Evolutionary conservation across 352 stramenopile species (phyloP).

Genomic region (Sclerospora graminicola): DNA sequence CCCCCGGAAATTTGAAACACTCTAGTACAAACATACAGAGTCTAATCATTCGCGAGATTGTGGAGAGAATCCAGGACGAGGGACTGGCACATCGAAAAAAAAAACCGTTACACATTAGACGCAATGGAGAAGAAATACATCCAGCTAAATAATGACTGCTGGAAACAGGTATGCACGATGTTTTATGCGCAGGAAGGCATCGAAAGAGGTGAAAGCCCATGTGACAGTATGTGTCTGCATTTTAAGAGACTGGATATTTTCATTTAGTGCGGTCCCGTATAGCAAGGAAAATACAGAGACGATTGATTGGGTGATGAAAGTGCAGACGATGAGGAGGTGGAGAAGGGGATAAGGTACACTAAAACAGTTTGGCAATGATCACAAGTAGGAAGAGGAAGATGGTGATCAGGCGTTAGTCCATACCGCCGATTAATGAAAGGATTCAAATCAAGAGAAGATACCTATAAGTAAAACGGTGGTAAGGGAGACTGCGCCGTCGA

Average conservation of each 20-base stretch:
- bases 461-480: background rate
- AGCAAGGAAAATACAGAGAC: slow-evolving; percentile 10
- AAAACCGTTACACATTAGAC: slow-evolving; percentile 19
- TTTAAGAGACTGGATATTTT: slow-evolving; percentile 21
- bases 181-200: slow-evolving; percentile 14
- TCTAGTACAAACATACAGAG: slow-evolving; percentile 14
- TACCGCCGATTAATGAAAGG: background rate
- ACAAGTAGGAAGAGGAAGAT: background rate
- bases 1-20: slow-evolving; percentile 22
- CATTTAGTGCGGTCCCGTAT: slow-evolving; percentile 16
- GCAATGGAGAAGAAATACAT: slow-evolving; percentile 35
- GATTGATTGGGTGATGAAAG: slow-evolving; percentile 17
- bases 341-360: slow-evolving; percentile 1
- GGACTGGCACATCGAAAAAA: slow-evolving; percentile 17
- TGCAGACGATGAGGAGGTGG: slow-evolving; percentile 3
- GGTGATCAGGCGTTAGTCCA: background rate
- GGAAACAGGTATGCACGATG: slow-evolving; percentile 28
- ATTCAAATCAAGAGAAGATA: background rate
- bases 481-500: background rate
- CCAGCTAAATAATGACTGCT: slow-evolving; percentile 25
- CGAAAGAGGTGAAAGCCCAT: slow-evolving; percentile 20
- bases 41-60: slow-evolving; percentile 18
- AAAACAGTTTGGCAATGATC: background rate
- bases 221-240: slow-evolving; percentile 19
- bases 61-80: slow-evolving; percentile 11